A percentile compares a stretch with the other conserved stretches of the same genome.
Evolutionary conservation across 2,329 filamentous ascomycete species (phyloP).

Genomic region (Pestalotiopsis sp.): DNA sequence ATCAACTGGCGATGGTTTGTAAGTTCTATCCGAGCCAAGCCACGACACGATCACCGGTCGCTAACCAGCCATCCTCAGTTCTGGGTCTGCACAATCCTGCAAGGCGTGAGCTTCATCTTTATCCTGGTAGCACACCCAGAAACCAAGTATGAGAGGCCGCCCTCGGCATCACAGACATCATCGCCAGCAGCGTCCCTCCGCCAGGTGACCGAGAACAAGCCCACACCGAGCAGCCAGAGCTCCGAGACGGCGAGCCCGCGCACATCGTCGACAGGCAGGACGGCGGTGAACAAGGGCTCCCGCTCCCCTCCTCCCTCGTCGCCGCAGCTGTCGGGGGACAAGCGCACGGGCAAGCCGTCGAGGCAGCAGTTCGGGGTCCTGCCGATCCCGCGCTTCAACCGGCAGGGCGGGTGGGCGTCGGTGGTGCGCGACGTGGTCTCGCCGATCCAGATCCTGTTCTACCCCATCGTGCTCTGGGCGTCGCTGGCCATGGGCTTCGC

Average conservation of each 20-base stretch:
- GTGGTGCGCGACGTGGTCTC: conserved; percentile 28
- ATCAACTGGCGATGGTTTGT: conserved; percentile 35
- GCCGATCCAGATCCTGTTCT: conserved; percentile 29
- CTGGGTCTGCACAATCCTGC: conserved; percentile 35
- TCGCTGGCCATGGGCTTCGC: conserved; percentile 30
- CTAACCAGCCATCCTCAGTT: conserved; percentile 22
- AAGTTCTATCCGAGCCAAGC: conserved; percentile 11
- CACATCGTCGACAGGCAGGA: neutral
- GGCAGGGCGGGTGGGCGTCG: conserved; percentile 18
- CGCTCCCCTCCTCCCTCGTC: neutral
- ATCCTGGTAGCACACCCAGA: conserved; percentile 29
- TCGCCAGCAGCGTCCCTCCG: neutral
- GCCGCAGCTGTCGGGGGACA: neutral
- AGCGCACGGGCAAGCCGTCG: conserved; percentile 16
- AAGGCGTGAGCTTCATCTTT: conserved; percentile 30
- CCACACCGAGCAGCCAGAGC: neutral
- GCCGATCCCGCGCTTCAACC: conserved; percentile 22
- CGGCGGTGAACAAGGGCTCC: neutral
- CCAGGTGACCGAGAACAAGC: neutral
- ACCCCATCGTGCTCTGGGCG: conserved; percentile 33
- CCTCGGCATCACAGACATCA: conserved; percentile 36
- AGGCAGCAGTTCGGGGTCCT: conserved; percentile 28
- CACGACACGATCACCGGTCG: neutral
- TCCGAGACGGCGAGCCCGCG: neutral
- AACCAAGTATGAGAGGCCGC: conserved; percentile 37